phyloP scores from a whole-genome alignment of 306 rosid genomes.

The Senna tora region DNA sequence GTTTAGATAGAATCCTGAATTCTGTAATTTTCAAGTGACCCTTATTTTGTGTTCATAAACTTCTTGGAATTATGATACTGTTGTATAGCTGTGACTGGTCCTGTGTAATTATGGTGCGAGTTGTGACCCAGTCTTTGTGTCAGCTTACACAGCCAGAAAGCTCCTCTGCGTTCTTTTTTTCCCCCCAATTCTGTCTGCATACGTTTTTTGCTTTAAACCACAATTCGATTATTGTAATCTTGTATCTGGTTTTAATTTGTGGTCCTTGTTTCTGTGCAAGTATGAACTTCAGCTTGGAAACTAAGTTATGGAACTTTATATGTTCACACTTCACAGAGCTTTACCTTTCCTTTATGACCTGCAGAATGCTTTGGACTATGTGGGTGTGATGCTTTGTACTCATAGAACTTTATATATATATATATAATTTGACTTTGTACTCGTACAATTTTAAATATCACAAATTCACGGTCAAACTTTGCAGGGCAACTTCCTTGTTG shows the following conservation, averaged over 20 bases:
- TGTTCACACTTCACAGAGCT: constrained; percentile 8
- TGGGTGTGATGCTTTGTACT: constrained; percentile 18
- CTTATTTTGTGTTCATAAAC: not conserved
- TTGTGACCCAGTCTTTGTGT: too few species aligned
- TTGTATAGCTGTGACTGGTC: constrained; percentile 6
- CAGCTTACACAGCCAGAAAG: not conserved
- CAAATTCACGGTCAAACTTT: constrained; percentile 32
- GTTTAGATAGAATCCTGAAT: too few species aligned
- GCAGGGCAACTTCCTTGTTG: constrained; percentile 83
- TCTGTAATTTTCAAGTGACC: not conserved
- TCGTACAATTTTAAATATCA: constrained; percentile 11
- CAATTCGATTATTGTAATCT: not conserved
- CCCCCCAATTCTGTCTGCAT: not conserved
- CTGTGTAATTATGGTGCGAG: too few species aligned
- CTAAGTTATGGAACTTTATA: constrained; percentile 2
- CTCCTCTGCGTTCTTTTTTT: not conserved
- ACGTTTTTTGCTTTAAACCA: too few species aligned
- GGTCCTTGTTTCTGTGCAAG: not conserved
- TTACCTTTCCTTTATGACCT: constrained; percentile 8
- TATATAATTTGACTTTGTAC: not conserved
- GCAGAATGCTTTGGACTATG: constrained; percentile 21
- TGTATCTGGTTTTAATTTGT: constrained; percentile 5
- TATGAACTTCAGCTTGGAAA: constrained; percentile 4
- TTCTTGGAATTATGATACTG: constrained; percentile 17
- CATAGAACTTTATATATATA: too few species aligned